Conservation (phyloP, 2,329 filamentous ascomycete species). For the Cercospora beticola region DNA sequence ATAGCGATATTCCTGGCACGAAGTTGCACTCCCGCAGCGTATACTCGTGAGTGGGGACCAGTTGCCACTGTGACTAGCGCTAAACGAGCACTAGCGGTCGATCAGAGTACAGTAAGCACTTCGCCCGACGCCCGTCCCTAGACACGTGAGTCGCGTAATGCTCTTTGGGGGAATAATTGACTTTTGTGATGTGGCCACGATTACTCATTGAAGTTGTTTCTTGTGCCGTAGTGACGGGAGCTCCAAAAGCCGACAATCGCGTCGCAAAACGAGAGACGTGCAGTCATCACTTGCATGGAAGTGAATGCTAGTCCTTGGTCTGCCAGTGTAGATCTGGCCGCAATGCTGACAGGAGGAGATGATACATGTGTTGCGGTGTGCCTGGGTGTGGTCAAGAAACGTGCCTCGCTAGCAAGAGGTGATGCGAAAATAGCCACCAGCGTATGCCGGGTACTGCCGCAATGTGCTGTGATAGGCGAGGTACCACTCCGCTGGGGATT, state of each 20-base stretch:
- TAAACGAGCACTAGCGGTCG: not conserved
- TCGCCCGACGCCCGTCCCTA: not conserved
- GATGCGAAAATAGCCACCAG: not conserved
- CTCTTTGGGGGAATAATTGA: not conserved
- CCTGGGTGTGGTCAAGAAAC: not conserved
- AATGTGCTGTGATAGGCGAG: not conserved
- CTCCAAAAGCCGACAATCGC: not conserved
- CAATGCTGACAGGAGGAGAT: not conserved
- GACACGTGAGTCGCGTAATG: not conserved
- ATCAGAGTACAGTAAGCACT: not conserved
- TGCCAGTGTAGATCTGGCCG: not conserved
- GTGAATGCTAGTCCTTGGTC: not conserved
- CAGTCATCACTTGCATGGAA: not conserved
- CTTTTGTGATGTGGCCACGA: not conserved
- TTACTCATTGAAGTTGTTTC: not conserved
- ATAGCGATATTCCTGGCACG: not conserved
- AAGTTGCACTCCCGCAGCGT: not conserved
- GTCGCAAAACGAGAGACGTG: not conserved
- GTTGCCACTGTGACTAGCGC: not conserved
- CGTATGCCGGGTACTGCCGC: not conserved
- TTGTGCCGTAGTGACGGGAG: not conserved
- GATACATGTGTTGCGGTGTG: not conserved
- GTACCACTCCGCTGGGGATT: not conserved
- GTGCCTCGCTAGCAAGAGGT: not conserved
- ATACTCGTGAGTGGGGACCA: not conserved